These are phyloP conservation scores for Meira nashicola DNA, from an alignment of 1,284 basidiomycete genomes.

Conservation along the genomic window DNA sequence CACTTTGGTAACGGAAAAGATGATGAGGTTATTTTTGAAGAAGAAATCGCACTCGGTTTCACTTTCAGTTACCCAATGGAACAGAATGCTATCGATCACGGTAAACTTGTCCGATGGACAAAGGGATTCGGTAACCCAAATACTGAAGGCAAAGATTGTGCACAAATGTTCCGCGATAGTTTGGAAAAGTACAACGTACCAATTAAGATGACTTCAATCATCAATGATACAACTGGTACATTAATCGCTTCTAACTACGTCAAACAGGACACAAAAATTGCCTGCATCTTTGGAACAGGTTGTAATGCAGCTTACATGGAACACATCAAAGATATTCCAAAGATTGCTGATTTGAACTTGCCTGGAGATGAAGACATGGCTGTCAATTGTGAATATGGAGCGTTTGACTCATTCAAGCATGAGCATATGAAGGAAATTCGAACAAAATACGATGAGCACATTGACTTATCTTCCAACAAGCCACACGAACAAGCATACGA, in stretches of 20 bases:
- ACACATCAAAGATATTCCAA: slow-evolving; percentile 67
- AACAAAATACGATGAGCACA: slow-evolving; percentile 87
- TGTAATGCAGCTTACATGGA: slow-evolving; percentile 88
- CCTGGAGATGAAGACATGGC: slow-evolving; percentile 72
- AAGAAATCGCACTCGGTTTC: slow-evolving; percentile 80
- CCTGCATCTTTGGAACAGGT: slow-evolving; percentile 94
- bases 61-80: slow-evolving; percentile 63
- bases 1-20: slow-evolving; percentile 59
- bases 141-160: slow-evolving; percentile 88
- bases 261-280: slow-evolving; percentile 81
- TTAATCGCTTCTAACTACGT: slow-evolving; percentile 96
- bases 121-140: slow-evolving; percentile 92
- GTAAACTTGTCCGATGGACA: slow-evolving; percentile 92
- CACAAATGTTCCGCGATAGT: slow-evolving; percentile 80
- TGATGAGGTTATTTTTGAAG: slow-evolving; percentile 64
- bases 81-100: slow-evolving; percentile 90
- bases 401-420: slow-evolving; percentile 93
- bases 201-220: slow-evolving; percentile 49
- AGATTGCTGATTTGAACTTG: slow-evolving; percentile 72
- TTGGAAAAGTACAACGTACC: slow-evolving; percentile 62
- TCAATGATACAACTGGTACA: slow-evolving; percentile 93
- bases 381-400: slow-evolving; percentile 96
- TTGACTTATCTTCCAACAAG: slow-evolving; percentile 93
- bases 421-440: slow-evolving; percentile 72
- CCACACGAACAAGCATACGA: slow-evolving; percentile 90